phyloP scores from a whole-genome alignment of 768 basidiomycete species.

The Russula sp. region DNA sequence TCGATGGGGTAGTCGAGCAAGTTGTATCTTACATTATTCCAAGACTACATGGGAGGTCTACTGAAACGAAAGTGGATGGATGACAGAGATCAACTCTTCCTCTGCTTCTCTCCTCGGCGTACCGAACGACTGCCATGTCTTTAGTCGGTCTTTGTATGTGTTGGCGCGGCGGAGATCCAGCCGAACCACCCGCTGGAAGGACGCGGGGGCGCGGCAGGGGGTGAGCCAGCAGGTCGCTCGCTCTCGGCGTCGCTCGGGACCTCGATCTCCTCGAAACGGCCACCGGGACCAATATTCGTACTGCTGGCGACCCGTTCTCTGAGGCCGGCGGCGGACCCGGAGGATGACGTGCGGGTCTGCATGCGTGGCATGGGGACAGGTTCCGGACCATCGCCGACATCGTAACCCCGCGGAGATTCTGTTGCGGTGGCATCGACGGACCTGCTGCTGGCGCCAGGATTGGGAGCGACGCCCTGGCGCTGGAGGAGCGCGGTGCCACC shows the following conservation, averaged over 20 bases:
- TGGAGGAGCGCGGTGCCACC: conserved; percentile 58
- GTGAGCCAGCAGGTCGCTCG: conserved; percentile 29
- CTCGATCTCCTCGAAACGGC: conserved; percentile 61
- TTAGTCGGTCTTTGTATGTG: conserved; percentile 13
- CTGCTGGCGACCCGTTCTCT: conserved; percentile 16
- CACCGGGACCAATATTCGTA: conserved; percentile 28
- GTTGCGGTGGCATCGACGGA: background rate
- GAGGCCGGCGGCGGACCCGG: conserved; percentile 16
- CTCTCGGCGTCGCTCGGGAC: conserved; percentile 68
- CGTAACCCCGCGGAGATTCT: conserved; percentile 11
- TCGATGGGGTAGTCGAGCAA: background rate
- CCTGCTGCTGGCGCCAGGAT: background rate
- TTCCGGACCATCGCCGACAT: conserved; percentile 13
- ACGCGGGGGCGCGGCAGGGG: background rate
- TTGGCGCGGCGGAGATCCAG: conserved; percentile 13
- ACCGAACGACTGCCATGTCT: background rate
- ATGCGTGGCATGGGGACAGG: conserved; percentile 36
- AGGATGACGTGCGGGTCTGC: conserved; percentile 39
- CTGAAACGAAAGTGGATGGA: background rate
- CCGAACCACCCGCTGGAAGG: conserved; percentile 21
- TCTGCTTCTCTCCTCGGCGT: background rate
- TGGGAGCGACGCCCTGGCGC: conserved; percentile 43
- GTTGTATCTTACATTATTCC: background rate
- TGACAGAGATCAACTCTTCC: background rate
- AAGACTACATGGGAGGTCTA: background rate